These are phyloP conservation scores for Amanita brunnescens DNA, from an alignment of 768 basidiomycete species.

Conservation along the genomic window DNA sequence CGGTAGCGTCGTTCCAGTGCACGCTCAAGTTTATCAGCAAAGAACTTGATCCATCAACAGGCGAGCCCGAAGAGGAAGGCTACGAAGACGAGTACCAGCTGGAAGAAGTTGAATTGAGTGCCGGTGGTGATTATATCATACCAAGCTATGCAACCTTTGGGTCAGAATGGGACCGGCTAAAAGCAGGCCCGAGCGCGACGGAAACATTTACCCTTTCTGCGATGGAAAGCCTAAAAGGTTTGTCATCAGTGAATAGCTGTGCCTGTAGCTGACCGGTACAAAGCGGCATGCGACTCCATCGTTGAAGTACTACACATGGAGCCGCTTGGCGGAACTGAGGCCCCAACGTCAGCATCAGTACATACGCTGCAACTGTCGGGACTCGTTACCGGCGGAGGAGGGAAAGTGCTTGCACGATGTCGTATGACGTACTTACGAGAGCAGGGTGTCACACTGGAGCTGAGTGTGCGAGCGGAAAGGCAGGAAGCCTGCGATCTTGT, in stretches of 20 bases:
- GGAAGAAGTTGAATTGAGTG: slow-evolving; percentile 91
- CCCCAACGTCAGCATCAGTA: slow-evolving; percentile 72
- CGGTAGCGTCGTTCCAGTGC: slow-evolving; percentile 80
- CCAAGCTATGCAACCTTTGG: slow-evolving; percentile 92
- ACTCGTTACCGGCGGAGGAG: slow-evolving; percentile 82
- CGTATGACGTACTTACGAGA: slow-evolving; percentile 93
- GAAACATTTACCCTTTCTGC: slow-evolving; percentile 92
- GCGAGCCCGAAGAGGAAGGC: slow-evolving; percentile 96
- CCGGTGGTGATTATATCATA: slow-evolving; percentile 88
- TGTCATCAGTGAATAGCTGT: slow-evolving; percentile 10
- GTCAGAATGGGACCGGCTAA: slow-evolving; percentile 92
- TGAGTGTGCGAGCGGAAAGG: slow-evolving; percentile 87
- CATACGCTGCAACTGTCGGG: slow-evolving; percentile 95
- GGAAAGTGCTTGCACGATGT: slow-evolving; percentile 91
- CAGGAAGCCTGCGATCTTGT: slow-evolving; percentile 81
- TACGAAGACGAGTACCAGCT: slow-evolving; percentile 98
- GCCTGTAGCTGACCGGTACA: slow-evolving; percentile 13
- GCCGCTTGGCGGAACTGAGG: slow-evolving; percentile 84
- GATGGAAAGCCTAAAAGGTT: slow-evolving; percentile 94
- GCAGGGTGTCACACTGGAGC: slow-evolving; percentile 87
- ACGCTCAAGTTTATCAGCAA: slow-evolving; percentile 93
- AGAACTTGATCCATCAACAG: slow-evolving; percentile 92
- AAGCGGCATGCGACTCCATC: slow-evolving; percentile 94
- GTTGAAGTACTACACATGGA: slow-evolving; percentile 97
- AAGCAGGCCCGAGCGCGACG: slow-evolving; percentile 65